Percentiles rank a stretch among this genome's conserved stretches.
Conservation (phyloP, 495 filamentous ascomycete species). For the Amphirosellinia nigrospora region DNA sequence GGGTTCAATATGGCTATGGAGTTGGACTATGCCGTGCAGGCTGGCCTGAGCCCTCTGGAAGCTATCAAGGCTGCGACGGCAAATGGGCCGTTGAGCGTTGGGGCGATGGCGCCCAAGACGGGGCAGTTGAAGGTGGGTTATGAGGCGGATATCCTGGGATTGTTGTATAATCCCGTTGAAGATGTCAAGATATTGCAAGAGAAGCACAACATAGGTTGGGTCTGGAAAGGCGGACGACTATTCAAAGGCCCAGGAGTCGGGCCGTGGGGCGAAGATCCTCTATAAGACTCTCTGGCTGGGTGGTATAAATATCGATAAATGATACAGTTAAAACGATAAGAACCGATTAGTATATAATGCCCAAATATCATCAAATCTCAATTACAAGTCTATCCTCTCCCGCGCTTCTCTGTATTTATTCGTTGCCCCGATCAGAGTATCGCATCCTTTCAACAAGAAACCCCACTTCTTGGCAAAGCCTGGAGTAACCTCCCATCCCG, state of each 20-base stretch:
- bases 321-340: not conserved
- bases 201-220: slow-evolving; percentile 49
- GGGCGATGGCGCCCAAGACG: slow-evolving; percentile 51
- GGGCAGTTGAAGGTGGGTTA: slow-evolving; percentile 56
- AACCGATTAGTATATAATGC: not conserved
- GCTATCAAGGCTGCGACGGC: slow-evolving; percentile 62
- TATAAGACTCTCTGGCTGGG: not conserved
- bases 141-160: slow-evolving; percentile 57
- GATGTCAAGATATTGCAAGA: slow-evolving; percentile 52
- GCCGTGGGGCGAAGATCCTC: slow-evolving; percentile 44
- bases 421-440: slow-evolving; percentile 52
- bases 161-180: slow-evolving; percentile 51
- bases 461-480: slow-evolving; percentile 57
- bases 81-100: slow-evolving; percentile 52
- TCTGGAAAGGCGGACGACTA: slow-evolving; percentile 55
- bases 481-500: slow-evolving; percentile 59
- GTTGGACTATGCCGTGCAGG: slow-evolving; percentile 55
- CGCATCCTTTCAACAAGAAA: slow-evolving; percentile 58
- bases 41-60: slow-evolving; percentile 56
- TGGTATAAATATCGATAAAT: not conserved
- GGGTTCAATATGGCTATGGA: slow-evolving; percentile 56
- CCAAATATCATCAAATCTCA: slow-evolving; percentile 41
- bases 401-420: slow-evolving; percentile 56
- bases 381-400: slow-evolving; percentile 57
- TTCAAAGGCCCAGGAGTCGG: slow-evolving; percentile 49